Percentiles rank a stretch among this genome's conserved stretches.
phyloP scores from a whole-genome alignment of 176 grass and related monocot genomes.

The Cocos nucifera region DNA sequence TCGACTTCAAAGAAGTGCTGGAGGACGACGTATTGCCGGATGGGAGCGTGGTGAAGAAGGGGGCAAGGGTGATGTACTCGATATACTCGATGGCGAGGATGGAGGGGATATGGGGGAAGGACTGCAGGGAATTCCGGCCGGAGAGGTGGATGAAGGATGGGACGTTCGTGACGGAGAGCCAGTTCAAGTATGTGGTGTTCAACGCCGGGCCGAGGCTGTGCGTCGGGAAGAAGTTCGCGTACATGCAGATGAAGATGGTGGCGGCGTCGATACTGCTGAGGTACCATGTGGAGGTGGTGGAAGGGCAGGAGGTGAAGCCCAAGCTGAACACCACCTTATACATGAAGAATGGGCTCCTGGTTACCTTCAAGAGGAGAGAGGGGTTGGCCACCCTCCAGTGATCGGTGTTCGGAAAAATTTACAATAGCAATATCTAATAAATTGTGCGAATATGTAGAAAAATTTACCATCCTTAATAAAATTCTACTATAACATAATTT shows the following conservation, averaged over 20 bases:
- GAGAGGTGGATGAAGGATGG: constrained; percentile 50
- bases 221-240: constrained; percentile 80
- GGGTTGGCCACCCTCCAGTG: not conserved
- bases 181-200: constrained; percentile 78
- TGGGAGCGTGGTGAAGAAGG: constrained; percentile 34
- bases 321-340: constrained; percentile 83
- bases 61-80: constrained; percentile 65
- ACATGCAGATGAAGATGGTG: constrained; percentile 82
- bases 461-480: too few species aligned
- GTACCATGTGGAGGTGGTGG: constrained; percentile 49
- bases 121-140: constrained; percentile 54
- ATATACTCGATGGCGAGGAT: constrained; percentile 67
- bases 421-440: too few species aligned
- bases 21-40: constrained; percentile 77
- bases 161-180: constrained; percentile 45
- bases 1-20: constrained; percentile 73
- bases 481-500: too few species aligned
- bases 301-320: constrained; percentile 51
- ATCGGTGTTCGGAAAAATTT: too few species aligned
- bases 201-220: constrained; percentile 81
- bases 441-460: too few species aligned
- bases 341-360: constrained; percentile 62
- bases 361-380: constrained; percentile 39
- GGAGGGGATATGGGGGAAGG: constrained; percentile 45
- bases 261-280: constrained; percentile 44